Conservation (phyloP, 768 basidiomycete genomes). For the Cystofilobasidium capitatum region DNA sequence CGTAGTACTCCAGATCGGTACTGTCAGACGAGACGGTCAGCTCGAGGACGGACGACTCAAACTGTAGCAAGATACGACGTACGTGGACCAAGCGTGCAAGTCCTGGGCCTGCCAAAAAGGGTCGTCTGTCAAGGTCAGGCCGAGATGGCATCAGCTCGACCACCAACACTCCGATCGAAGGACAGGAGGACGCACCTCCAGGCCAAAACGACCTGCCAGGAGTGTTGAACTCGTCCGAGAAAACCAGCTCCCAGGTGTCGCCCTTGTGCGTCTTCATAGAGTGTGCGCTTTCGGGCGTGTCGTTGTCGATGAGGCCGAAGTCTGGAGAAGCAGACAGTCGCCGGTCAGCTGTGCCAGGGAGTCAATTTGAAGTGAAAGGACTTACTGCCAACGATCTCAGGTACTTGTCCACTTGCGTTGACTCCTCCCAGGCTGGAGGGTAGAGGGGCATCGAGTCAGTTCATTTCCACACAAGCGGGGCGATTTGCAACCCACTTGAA, state of each 20-base stretch:
- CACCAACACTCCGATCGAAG: too few species aligned
- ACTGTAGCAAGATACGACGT: background rate
- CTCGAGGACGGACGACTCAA: background rate
- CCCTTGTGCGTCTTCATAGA: slow-evolving; percentile 52
- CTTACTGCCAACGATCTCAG: slow-evolving; percentile 50
- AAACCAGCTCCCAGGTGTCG: slow-evolving; percentile 67
- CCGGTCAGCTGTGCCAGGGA: background rate
- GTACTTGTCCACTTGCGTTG: slow-evolving; percentile 53
- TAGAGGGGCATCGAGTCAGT: too few species aligned
- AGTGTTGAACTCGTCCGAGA: slow-evolving; percentile 76
- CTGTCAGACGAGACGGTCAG: background rate
- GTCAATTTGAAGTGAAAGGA: background rate
- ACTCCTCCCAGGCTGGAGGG: slow-evolving; percentile 1
- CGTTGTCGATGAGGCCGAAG: slow-evolving; percentile 44
- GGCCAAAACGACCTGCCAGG: slow-evolving; percentile 45
- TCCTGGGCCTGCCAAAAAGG: slow-evolving; percentile 50
- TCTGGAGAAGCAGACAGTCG: background rate
- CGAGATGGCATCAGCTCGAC: background rate
- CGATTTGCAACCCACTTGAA: slow-evolving; percentile 57
- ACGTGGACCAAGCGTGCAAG: background rate
- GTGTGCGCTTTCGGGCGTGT: slow-evolving; percentile 50
- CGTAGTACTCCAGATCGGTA: slow-evolving; percentile 63
- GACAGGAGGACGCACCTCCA: slow-evolving; percentile 39
- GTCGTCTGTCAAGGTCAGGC: slow-evolving; percentile 48
- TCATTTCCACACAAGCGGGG: background rate